Percentiles rank a stretch among this genome's conserved stretches.
These are phyloP conservation scores for Forsythia suspensa DNA, from an alignment of 257 asterid species.

Conservation along the genomic window DNA sequence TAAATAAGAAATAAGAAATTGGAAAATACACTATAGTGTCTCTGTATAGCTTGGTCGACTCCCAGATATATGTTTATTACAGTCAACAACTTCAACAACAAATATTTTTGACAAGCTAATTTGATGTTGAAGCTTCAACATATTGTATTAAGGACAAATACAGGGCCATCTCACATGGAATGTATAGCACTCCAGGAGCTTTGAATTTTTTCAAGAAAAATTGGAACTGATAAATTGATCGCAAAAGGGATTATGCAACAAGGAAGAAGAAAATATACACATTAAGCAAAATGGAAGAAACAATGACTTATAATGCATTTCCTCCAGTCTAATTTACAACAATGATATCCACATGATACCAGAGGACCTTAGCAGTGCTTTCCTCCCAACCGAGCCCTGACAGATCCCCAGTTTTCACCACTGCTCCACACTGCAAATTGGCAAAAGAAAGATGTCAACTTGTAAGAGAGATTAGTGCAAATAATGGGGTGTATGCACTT, in stretches of 20 bases:
- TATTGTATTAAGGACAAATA: too few species aligned
- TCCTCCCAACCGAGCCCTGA: slow-evolving; percentile 29
- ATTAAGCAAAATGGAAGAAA: neutral
- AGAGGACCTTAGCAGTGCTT: slow-evolving; percentile 26
- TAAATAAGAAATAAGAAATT: too few species aligned
- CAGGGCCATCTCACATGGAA: too few species aligned
- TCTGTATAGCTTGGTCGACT: too few species aligned
- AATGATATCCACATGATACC: neutral
- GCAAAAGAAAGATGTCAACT: neutral
- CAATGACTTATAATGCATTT: neutral
- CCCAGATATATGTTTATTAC: too few species aligned
- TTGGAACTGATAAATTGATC: too few species aligned
- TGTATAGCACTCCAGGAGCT: too few species aligned
- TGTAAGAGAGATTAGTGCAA: neutral
- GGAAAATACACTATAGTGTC: too few species aligned
- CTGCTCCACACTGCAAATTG: slow-evolving; percentile 73
- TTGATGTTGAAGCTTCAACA: too few species aligned
- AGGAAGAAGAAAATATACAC: neutral
- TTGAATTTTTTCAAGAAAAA: too few species aligned
- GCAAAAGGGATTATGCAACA: neutral
- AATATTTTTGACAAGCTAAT: too few species aligned
- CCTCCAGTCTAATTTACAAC: slow-evolving; percentile 6
- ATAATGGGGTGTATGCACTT: neutral
- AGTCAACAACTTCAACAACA: too few species aligned
- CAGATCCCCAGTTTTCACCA: slow-evolving; percentile 67